Conservation (phyloP, 495 filamentous ascomycete genomes). For the Neurospora sp. region DNA sequence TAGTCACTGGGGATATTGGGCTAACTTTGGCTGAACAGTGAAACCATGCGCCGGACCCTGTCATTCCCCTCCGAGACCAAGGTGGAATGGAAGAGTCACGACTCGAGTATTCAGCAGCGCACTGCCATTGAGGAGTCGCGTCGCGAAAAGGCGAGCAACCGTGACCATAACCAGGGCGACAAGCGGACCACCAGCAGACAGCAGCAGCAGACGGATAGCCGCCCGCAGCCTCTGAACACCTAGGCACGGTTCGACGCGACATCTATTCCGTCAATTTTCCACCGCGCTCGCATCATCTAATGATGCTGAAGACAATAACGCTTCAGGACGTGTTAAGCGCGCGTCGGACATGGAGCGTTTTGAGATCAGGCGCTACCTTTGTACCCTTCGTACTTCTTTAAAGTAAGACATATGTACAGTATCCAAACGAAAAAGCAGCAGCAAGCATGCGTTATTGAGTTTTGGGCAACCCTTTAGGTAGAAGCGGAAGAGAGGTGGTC, state of each 20-base stretch:
- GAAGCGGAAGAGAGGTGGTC: background rate
- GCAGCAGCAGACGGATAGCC: conserved; percentile 14
- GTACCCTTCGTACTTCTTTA: background rate
- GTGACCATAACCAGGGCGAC: conserved; percentile 32
- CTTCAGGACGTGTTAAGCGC: background rate
- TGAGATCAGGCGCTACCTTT: background rate
- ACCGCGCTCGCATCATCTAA: background rate
- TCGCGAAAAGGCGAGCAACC: conserved; percentile 56
- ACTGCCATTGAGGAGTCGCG: conserved; percentile 73
- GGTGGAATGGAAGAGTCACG: conserved; percentile 90
- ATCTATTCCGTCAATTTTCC: background rate
- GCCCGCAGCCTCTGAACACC: background rate
- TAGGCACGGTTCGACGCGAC: background rate
- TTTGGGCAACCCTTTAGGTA: background rate
- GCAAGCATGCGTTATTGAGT: conserved; percentile 2
- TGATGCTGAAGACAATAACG: background rate
- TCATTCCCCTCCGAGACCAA: conserved; percentile 78
- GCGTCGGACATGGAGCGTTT: background rate
- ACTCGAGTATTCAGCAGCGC: conserved; percentile 68
- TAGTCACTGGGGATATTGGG: background rate
- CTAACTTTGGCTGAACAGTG: conserved; percentile 39
- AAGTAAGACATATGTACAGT: conserved; percentile 9
- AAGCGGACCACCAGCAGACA: conserved; percentile 27
- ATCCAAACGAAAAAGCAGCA: conserved; percentile 1
- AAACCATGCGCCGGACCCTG: conserved; percentile 85